Base-by-base conservation (phyloP, 371 early-diverging fungal genomes). In the Mortierella sp. region DNA sequence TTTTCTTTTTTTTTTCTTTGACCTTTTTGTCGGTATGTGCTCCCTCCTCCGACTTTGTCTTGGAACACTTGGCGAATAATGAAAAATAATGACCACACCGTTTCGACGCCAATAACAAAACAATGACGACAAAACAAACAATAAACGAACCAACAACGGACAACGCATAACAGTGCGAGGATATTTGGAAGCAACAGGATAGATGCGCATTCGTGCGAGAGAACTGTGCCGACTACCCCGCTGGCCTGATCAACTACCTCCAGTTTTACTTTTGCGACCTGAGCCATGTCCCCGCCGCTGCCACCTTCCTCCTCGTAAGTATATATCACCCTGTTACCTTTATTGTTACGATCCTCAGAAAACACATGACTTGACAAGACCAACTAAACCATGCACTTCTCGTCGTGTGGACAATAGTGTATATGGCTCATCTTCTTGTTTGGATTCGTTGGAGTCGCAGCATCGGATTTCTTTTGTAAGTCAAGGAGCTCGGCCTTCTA, bases 391-490 rank as follows among this genome's bases (percentile, higher is more conserved):
- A 24, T 8, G 6, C 3, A 18, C 32, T 21, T 65, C 63, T 35
- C 70, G 8, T 54, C 43, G n/a, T 44, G 27, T 35, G 10, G 48
- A 38, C 18, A 16, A 35, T 77, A 92, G 93, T 90, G 89, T 73
- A 35, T 79, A 14, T 93, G 93, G 93, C 73, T 93, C 65, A 48
- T 92, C 32, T 93, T 92, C 75, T 81, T 94, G 14, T 94, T 94
- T 88, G 93, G 92, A 0, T 93, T 94, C 78, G 91, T 94, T 3
- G 93, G 95, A 21, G 91, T 93, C 16, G 92, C 93, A n/a, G 95
- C 95, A 4, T 93, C 93, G 27, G 95, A 94, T 75, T 94, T 94
- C 73, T 94, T 94, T 77, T 94, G 95, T 91, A 90, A 87, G 89
- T 75, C 3, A 75, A 12, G 0, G 44, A 55, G 11, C 8, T 24